A percentile compares a stretch with the other conserved stretches of the same genome.
Conservation (phyloP, 495 filamentous ascomycete species). For the Hyaloscypha bicolor region DNA sequence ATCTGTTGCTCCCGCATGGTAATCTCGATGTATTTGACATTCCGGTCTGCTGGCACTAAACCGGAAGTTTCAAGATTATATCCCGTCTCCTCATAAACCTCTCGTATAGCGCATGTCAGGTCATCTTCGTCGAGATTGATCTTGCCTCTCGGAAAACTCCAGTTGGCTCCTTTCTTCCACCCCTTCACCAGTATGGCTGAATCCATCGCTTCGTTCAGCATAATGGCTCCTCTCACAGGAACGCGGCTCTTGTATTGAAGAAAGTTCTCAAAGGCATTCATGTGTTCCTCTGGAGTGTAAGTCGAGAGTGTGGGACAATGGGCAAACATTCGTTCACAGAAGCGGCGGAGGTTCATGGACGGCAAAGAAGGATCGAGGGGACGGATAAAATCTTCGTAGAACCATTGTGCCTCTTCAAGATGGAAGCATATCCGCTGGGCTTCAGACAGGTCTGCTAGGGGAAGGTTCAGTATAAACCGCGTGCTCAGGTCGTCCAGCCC, state of each 20-base stretch:
- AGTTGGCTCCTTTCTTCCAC: conserved; percentile 94
- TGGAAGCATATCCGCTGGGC: conserved; percentile 97
- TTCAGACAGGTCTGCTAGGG: conserved; percentile 82
- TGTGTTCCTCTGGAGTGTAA: conserved; percentile 75
- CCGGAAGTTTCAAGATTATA: conserved; percentile 76
- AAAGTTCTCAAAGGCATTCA: conserved; percentile 84
- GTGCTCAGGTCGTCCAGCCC: conserved; percentile 96
- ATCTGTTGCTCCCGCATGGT: conserved; percentile 92
- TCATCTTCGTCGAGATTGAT: conserved; percentile 97
- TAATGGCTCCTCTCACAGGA: conserved; percentile 89
- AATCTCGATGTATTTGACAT: conserved; percentile 79
- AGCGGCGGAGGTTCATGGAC: conserved; percentile 77
- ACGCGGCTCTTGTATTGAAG: conserved; percentile 91
- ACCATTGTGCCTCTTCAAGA: conserved; percentile 99
- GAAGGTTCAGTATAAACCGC: conserved; percentile 94
- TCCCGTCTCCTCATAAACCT: conserved; percentile 95
- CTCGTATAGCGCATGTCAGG: conserved; percentile 86
- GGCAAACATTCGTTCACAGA: conserved; percentile 85
- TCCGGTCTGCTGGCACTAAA: conserved; percentile 66
- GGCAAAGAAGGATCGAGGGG: conserved; percentile 84
- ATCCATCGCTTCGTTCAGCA: conserved; percentile 91
- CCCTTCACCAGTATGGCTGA: conserved; percentile 90
- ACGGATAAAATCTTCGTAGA: conserved; percentile 98
- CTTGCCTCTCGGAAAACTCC: conserved; percentile 96
- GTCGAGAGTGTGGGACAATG: conserved; percentile 86